Conservation (phyloP, 2,329 filamentous ascomycete species). For the Pseudocercospora pini-densiflorae region DNA sequence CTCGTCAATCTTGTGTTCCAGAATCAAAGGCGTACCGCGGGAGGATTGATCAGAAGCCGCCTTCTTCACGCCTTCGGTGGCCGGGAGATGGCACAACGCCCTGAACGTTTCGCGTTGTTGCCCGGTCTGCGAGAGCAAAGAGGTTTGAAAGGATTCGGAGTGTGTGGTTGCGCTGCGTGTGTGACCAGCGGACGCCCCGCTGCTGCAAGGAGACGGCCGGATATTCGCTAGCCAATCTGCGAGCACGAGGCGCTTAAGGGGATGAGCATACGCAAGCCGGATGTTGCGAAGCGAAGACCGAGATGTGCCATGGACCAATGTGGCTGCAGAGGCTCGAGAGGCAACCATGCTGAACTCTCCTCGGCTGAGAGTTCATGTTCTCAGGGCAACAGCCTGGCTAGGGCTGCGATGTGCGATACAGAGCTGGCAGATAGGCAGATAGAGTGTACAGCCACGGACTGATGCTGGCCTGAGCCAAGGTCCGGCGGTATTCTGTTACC, state of each 20-base stretch:
- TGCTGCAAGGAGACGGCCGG: not conserved
- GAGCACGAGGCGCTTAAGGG: constrained; percentile 5
- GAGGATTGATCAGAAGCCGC: not conserved
- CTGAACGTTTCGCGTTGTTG: not conserved
- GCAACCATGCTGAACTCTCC: constrained; percentile 8
- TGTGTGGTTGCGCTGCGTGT: constrained; percentile 3
- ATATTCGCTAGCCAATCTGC: constrained; percentile 8
- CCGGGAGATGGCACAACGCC: not conserved
- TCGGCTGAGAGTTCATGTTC: constrained; percentile 11
- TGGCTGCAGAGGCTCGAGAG: constrained; percentile 2
- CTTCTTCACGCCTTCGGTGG: not conserved
- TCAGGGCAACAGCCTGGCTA: constrained; percentile 11
- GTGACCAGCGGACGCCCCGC: constrained; percentile 4
- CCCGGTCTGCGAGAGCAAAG: not conserved
- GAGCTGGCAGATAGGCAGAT: constrained; percentile 1
- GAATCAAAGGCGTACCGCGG: not conserved
- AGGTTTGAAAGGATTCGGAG: not conserved
- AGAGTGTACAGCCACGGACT: constrained; percentile 7
- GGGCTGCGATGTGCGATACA: constrained; percentile 1
- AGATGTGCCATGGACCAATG: constrained; percentile 10
- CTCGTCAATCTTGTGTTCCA: not conserved
- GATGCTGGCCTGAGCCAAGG: constrained; percentile 17
- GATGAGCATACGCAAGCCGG: constrained; percentile 8
- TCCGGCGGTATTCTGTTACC: not conserved
- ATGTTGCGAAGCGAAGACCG: constrained; percentile 16